phyloP scores from a whole-genome alignment of 2,329 filamentous ascomycete species.

The Aquanectria penicillioides region DNA sequence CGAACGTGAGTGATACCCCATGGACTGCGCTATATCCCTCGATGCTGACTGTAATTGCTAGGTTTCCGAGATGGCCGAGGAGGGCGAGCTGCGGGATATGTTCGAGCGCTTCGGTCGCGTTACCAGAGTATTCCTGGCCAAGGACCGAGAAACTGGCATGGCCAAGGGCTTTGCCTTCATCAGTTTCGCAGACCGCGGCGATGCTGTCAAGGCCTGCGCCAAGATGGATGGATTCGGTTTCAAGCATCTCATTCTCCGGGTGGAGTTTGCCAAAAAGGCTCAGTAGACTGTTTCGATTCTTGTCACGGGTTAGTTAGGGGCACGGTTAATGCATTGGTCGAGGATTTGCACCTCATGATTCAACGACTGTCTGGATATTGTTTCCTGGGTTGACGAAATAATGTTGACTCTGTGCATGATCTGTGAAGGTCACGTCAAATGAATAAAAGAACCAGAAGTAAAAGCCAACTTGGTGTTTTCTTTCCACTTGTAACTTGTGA shows the following conservation, averaged over 20 bases:
- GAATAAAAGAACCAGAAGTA: conserved; percentile 10
- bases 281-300: conserved; percentile 47
- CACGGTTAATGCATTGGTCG: conserved; percentile 44
- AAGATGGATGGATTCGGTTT: conserved; percentile 98
- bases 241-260: conserved; percentile 85
- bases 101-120: conserved; percentile 98
- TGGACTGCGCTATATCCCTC: not conserved
- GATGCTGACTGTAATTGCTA: conserved; percentile 52
- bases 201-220: conserved; percentile 91
- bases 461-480: too few relatives aligned
- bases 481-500: too few relatives aligned
- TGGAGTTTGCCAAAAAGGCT: conserved; percentile 87
- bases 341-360: conserved; percentile 42
- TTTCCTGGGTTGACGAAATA: conserved; percentile 31
- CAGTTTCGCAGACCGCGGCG: conserved; percentile 89
- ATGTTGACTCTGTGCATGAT: conserved; percentile 36
- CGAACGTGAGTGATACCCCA: conserved; percentile 78
- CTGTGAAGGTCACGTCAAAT: conserved; percentile 27
- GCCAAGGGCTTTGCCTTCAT: conserved; percentile 99
- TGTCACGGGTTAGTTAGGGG: conserved; percentile 45
- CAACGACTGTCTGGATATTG: conserved; percentile 38
- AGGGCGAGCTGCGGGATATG: conserved; percentile 94
- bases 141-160: conserved; percentile 94
- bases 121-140: conserved; percentile 96
- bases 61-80: conserved; percentile 97